Evolutionary conservation across 495 filamentous ascomycete genomes (phyloP).

Genomic region (Tuber borchii): DNA sequence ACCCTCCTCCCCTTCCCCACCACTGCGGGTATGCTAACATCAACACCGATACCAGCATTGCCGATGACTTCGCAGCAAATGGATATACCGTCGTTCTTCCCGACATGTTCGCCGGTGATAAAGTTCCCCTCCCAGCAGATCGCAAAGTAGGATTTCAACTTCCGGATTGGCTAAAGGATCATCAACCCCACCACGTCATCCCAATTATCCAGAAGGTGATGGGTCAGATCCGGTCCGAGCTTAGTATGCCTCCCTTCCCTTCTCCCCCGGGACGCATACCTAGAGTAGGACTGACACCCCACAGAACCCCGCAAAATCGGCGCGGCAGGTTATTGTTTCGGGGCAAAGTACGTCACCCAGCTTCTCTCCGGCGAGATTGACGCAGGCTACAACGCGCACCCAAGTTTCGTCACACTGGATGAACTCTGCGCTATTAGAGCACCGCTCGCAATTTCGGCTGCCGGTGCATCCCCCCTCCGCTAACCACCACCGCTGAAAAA

Average conservation of each 20-base stretch:
- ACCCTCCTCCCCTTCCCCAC: not conserved
- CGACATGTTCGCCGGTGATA: constrained; percentile 71
- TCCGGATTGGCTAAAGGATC: constrained; percentile 54
- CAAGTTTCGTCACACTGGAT: constrained; percentile 66
- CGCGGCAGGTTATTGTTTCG: constrained; percentile 74
- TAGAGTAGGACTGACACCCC: not conserved
- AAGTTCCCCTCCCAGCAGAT: constrained; percentile 52
- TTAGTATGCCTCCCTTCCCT: constrained; percentile 41
- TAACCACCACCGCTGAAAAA: too few species aligned
- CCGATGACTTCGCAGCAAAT: constrained; percentile 74
- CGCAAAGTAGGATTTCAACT: constrained; percentile 55
- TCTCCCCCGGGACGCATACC: not conserved
- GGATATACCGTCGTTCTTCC: constrained; percentile 72
- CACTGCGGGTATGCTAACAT: constrained; percentile 4
- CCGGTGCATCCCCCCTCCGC: constrained; percentile 47
- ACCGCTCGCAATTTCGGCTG: constrained; percentile 69
- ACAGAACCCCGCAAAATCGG: constrained; percentile 59
- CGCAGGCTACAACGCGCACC: constrained; percentile 66
- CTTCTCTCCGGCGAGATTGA: constrained; percentile 44
- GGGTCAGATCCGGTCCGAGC: constrained; percentile 52
- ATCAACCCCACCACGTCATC: constrained; percentile 56
- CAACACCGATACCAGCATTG: constrained; percentile 47
- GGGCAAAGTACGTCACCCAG: constrained; percentile 52
- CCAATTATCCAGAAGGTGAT: constrained; percentile 57
- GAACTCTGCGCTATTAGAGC: constrained; percentile 63